Percentiles rank a stretch among this genome's conserved stretches.
Evolutionary conservation across 148 eudicot species (phyloP).

Genomic region (Rhododendron henanense): DNA sequence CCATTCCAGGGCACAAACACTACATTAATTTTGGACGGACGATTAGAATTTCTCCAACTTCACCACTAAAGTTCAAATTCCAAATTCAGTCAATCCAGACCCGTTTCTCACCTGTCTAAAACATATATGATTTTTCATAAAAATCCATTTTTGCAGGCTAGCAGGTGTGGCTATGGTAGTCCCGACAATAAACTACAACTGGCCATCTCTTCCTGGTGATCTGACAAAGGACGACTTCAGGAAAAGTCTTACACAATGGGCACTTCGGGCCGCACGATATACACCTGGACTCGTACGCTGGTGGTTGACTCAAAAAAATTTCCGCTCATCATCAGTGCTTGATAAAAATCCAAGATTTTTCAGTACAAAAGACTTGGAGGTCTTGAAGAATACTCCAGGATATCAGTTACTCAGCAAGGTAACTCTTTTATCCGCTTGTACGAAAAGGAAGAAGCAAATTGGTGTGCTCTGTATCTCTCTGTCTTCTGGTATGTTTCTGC

Average conservation of each 20-base stretch:
- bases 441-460: neutral
- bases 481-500: neutral
- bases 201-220: conserved; percentile 57
- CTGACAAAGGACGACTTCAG: conserved; percentile 55
- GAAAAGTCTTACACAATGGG: conserved; percentile 41
- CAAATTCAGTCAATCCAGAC: neutral
- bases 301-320: conserved; percentile 67
- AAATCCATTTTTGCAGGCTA: conserved; percentile 34
- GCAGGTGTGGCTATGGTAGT: conserved; percentile 63
- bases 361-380: conserved; percentile 53
- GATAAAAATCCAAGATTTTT: conserved; percentile 60
- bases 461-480: neutral
- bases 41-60: neutral
- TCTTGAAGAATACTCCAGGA: conserved; percentile 58
- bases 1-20: neutral
- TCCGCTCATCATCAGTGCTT: conserved; percentile 44
- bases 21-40: neutral
- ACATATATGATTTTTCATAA: neutral
- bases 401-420: conserved; percentile 65
- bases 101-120: neutral
- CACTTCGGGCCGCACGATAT: conserved; percentile 32
- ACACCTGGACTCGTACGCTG: conserved; percentile 54
- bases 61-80: neutral
- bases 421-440: neutral
- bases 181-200: conserved; percentile 54